phyloP scores from a whole-genome alignment of 2,329 filamentous ascomycete genomes.

The Hypoxylon sp. region DNA sequence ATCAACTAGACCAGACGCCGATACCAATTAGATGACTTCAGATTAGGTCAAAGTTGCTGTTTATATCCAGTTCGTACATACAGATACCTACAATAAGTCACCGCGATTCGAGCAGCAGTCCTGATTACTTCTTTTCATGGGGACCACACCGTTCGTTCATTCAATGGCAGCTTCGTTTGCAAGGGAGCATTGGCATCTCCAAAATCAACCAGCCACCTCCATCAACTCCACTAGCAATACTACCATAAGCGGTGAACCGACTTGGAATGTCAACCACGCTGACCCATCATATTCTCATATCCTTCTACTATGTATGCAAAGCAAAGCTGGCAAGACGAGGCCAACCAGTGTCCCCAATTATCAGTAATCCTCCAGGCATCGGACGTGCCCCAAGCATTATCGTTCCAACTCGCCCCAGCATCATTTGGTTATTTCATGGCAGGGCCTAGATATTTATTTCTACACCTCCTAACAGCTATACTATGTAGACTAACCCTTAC shows the following conservation, averaged over 20 bases:
- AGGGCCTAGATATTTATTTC: not conserved
- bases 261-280: slow-evolving; percentile 33
- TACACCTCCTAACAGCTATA: too few relatives aligned
- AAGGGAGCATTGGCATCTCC: slow-evolving; percentile 24
- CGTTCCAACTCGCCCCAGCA: slow-evolving; percentile 20
- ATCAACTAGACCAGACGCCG: slow-evolving; percentile 2
- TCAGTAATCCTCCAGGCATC: slow-evolving; percentile 37
- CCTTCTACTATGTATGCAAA: slow-evolving; percentile 29
- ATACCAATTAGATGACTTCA: slow-evolving; percentile 8
- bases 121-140: slow-evolving; percentile 32
- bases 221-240: slow-evolving; percentile 35
- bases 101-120: slow-evolving; percentile 11
- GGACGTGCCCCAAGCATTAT: slow-evolving; percentile 22
- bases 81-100: slow-evolving; percentile 18
- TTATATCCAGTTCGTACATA: slow-evolving; percentile 4
- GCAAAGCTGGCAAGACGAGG: slow-evolving; percentile 20
- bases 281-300: slow-evolving; percentile 32
- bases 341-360: slow-evolving; percentile 39
- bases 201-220: slow-evolving; percentile 28
- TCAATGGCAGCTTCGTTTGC: slow-evolving; percentile 1
- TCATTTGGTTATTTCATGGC: slow-evolving; percentile 9
- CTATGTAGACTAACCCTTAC: not conserved
- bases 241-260: slow-evolving; percentile 40
- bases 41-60: slow-evolving; percentile 6
- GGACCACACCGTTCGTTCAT: slow-evolving; percentile 27